These are phyloP conservation scores for Mycena venus DNA, from an alignment of 768 basidiomycete species.

Conservation along the genomic window DNA sequence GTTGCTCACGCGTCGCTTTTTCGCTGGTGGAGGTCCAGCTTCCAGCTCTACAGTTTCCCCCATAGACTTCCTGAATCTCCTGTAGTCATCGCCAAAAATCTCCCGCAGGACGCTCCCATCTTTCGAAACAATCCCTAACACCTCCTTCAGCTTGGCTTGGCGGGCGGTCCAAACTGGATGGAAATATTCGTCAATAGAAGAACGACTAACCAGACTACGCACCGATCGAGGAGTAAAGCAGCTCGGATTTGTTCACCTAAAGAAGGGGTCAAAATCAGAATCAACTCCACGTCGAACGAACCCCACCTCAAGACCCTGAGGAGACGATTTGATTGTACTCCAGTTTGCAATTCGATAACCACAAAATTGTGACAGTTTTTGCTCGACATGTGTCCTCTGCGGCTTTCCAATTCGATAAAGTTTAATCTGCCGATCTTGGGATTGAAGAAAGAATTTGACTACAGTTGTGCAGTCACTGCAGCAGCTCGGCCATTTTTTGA, in stretches of 20 bases:
- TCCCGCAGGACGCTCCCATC: background rate
- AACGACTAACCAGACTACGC: background rate
- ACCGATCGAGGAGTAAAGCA: slow-evolving; percentile 7
- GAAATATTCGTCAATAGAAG: background rate
- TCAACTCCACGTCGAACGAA: background rate
- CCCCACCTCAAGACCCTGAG: slow-evolving; percentile 5
- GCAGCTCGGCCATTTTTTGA: background rate
- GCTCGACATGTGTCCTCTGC: background rate
- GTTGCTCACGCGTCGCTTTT: background rate
- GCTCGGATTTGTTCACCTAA: slow-evolving; percentile 18
- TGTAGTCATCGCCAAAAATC: slow-evolving; percentile 3
- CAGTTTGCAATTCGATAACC: slow-evolving; percentile 14
- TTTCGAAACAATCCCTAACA: background rate
- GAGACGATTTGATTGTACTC: background rate
- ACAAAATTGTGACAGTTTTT: background rate
- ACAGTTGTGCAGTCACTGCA: background rate
- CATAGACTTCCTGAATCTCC: background rate
- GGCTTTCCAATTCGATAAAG: background rate
- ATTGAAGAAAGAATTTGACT: slow-evolving; percentile 9
- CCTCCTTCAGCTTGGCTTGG: slow-evolving; percentile 5
- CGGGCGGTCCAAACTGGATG: background rate
- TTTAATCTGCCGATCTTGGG: background rate
- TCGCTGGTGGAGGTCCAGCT: slow-evolving; percentile 6
- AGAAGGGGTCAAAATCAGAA: background rate
- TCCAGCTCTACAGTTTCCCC: background rate